Evolutionary conservation across 2,329 filamentous ascomycete species (phyloP), one percentile per base, ranked within the genome.

Genomic region (Trichoderma atroviride): DNA sequence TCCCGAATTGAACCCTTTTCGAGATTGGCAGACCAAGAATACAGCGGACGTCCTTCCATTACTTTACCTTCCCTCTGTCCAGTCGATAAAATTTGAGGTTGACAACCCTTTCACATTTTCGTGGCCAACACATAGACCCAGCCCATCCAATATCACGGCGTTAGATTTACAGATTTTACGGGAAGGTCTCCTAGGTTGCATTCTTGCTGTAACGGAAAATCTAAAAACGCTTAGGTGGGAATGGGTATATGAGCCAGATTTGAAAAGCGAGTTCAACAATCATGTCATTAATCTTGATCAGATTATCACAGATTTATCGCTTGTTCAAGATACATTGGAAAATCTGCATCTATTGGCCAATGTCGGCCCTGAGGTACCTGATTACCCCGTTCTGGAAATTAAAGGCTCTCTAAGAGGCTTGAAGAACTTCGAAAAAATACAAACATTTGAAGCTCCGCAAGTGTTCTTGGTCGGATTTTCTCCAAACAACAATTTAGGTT

Each of bases 191-290:
- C 16, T 47, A 31, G 58, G 58, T 33, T 31, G 58, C 9, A 61
- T 61, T 47, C 58, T 61, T 22, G 58, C 58, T 43, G 24, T n/a
- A 43, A 61, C 37, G 27, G 40, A 47, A 47, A 50, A 61, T 22
- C 27, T 47, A 19, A 61, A 61, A 47, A 43, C 35, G 58, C 58
- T 61, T 24, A 61, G 47, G 37, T 47, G 58, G 58, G 2, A 29
- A 35, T 61, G 37, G 22, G 9, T 0, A 47, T 31, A 31, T 47
- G 37, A 50, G 58, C 37, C 22, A 61, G n/a, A 19, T 9, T 22
- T 31, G 24, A 47, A 0, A 13, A 22, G 33, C 24, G 37, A 47
- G 16, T 22, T 61, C 16, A 61, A 47, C 24, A 47, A 19, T 16
- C 4, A n/a, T 10, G 16, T 61, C 58, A 61, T 61, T 37, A 16